Evolutionary conservation across 192 early-diverging fungal species (phyloP), one percentile per base, ranked within the genome.

Genomic region (Backusella psychrophila): DNA sequence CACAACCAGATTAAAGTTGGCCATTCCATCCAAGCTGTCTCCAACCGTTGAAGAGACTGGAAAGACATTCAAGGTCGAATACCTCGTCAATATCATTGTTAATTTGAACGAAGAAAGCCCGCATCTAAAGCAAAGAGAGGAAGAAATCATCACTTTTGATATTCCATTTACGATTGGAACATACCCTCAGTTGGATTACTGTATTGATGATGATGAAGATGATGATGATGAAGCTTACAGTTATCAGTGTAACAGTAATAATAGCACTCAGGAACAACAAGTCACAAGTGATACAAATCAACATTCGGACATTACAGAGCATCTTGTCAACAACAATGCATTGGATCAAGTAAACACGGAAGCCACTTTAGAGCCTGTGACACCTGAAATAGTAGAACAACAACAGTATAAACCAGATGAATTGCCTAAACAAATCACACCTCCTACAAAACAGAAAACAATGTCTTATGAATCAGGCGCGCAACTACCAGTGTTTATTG

Each of bases 51-150:
- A 71, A 31, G 39, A 44, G 42, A 44, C 44, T 8, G 70, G 70
- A 14, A 26, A 71, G 26, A 31, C 70, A 14, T 71, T 71, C 29
- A 49, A 33, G 6, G 42, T 71, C 2, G 70, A 71, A 8, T 71
- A 71, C 19, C 14, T 41, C 0, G 42, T 71, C 1, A 39, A 49
- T 49, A 5, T 71, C 0, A 23, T 41, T 7, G 42, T 71, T 0
- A 71, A 71, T 44, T 19, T 71, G 4, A 71, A 71, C 33, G 70
- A 71, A 7, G 42, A 71, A 33, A 71, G 29, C 19, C 70, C 70
- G 7, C 39, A 71, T 44, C 11, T 41, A 4, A 23, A 12, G 29
- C 42, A 71, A 49, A 31, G 23, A 8, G 21, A 23, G 0, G 19
- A 71, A 49, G 70, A 71, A 44, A 41, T 71, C 33, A 42, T 71